These are phyloP conservation scores for Isabelozyma gotoi DNA, from an alignment of 805 yeast species.

Conservation along the genomic window DNA sequence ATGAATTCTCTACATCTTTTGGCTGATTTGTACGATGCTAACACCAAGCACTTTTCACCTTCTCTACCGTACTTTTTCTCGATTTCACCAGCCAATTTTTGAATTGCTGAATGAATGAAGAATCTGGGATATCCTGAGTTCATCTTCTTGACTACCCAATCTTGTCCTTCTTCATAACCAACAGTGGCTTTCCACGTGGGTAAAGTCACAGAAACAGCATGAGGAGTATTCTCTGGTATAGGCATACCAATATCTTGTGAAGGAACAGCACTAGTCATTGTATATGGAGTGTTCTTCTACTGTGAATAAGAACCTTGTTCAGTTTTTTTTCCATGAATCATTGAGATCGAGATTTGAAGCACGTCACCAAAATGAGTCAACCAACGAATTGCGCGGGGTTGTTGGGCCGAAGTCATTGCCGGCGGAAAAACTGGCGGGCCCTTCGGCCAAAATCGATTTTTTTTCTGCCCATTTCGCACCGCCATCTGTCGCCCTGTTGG, in stretches of 20 bases:
- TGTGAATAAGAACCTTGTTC: neutral
- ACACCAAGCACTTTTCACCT: conserved; percentile 71
- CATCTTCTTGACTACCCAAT: conserved; percentile 76
- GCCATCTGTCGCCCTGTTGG: no score
- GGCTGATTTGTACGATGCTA: conserved; percentile 77
- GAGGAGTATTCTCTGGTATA: conserved; percentile 86
- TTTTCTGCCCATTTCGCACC: neutral
- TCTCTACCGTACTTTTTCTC: conserved; percentile 75
- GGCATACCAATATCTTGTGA: conserved; percentile 68
- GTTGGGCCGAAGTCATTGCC: no score
- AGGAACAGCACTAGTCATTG: conserved; percentile 15
- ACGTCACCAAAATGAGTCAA: no score
- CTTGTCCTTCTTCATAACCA: conserved; percentile 89
- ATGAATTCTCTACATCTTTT: conserved; percentile 83
- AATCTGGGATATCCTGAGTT: conserved; percentile 87
- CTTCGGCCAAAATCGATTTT: no score
- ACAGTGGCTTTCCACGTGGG: conserved; percentile 96
- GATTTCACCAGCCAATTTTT: conserved; percentile 51
- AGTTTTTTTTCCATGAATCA: no score
- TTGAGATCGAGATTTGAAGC: no score
- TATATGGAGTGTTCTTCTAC: neutral
- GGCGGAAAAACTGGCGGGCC: no score
- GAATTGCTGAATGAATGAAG: conserved; percentile 65
- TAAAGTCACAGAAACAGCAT: conserved; percentile 91
- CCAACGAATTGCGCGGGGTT: no score